Base-by-base conservation (phyloP, 441 rosid genomes). In the Viola pubescens region DNA sequence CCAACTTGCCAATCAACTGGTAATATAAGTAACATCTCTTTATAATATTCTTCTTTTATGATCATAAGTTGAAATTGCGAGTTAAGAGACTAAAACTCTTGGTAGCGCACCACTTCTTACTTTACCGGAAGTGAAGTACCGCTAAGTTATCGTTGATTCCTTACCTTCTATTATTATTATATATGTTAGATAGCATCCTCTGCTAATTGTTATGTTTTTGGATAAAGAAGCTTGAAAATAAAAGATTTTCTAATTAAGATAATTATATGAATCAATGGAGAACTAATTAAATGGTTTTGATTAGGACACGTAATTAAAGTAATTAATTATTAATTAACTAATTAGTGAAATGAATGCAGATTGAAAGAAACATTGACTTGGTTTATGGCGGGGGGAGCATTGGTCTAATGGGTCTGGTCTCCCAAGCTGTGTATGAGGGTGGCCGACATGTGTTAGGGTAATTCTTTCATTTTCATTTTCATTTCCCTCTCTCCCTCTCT, bases 321-420 rank as follows among this genome's bases (percentile, higher is more conserved):
- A 9, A 59, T 2, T 42, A 52, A 61, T 48, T 9, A 43, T 10
- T 40, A 66, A 40, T 52, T 26, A 26, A 26, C 34, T 26, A 26
- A 1, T 26, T 26, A 2, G 26, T 63, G 4, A 61, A 61, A 47
- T 40, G 46, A 52, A 53, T 65, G 44, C 67, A 91, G 96, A 95
- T 88, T 52, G 70, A 73, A 50, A 83, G 83, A 82, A 86, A 86
- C 82, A 88, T 91, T 71, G 95, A 91, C 81, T 81, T 91, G 70
- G 96, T 91, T 65, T 91, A 91, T 72, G 98, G 98, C 71, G 98
- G 98, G 34, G 96, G 98, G 53, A 91, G 96, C 83, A 88, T 91
- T 78, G 96, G 98, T 46, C 85, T 91, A 59, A 91, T 91, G 98
- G 98, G 96, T 63, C 71, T 88, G 71, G 83, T 91, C 52, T 84